Conservation (phyloP, 345 rosid genomes). For the Brassica incana region DNA sequence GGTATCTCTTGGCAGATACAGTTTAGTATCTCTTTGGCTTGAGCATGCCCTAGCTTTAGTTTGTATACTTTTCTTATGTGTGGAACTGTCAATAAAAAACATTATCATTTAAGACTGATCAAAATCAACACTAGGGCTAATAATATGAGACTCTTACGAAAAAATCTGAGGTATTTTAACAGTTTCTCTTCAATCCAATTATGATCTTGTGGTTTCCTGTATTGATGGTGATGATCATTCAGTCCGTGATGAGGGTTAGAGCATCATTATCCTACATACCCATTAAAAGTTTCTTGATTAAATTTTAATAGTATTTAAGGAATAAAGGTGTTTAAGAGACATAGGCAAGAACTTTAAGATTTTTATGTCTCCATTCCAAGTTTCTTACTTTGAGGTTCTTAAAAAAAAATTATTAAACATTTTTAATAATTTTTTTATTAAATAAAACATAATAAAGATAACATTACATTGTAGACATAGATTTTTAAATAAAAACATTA, state of each 20-base stretch:
- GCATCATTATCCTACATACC: no score
- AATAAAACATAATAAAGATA: no score
- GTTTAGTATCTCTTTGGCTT: slow-evolving; percentile 50
- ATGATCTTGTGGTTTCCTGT: slow-evolving; percentile 20
- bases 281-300: no score
- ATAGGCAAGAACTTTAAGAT: no score
- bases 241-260: slow-evolving; percentile 13
- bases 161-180: slow-evolving; percentile 26
- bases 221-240: slow-evolving; percentile 15
- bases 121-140: neutral
- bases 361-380: no score
- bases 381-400: no score
- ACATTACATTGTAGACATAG: no score
- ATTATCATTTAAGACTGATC: neutral
- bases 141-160: slow-evolving; percentile 34
- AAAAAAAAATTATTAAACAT: no score
- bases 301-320: no score
- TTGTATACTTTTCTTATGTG: slow-evolving; percentile 45
- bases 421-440: no score
- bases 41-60: slow-evolving; percentile 53
- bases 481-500: no score
- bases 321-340: no score
- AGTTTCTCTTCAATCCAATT: slow-evolving; percentile 10
- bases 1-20: slow-evolving; percentile 57
- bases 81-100: slow-evolving; percentile 46